phyloP scores from a whole-genome alignment of 805 yeast species.

The Phaffomyces antillensis region DNA sequence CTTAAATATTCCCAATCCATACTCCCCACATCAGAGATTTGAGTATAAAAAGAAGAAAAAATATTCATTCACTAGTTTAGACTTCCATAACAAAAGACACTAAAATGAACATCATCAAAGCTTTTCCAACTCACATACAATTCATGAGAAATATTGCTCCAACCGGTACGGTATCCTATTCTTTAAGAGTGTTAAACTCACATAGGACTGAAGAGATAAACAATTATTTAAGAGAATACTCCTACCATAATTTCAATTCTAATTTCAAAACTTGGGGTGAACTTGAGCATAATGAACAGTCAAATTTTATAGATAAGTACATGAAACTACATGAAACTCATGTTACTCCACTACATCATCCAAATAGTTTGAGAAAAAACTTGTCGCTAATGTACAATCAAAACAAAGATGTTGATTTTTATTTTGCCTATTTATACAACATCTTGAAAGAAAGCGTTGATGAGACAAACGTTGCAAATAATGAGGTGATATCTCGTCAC shows the following conservation, averaged over 20 bases:
- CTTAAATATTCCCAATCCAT: too few relatives aligned
- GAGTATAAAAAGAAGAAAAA: too few relatives aligned
- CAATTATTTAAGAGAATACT: conserved; percentile 9
- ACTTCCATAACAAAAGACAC: too few relatives aligned
- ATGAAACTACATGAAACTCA: conserved; percentile 4
- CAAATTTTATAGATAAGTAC: conserved; percentile 7
- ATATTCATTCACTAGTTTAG: too few relatives aligned
- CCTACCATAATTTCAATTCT: conserved; percentile 8
- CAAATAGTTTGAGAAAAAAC: conserved; percentile 2
- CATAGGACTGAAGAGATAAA: conserved; percentile 3
- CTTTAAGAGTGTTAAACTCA: conserved; percentile 3
- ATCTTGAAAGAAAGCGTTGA: conserved; percentile 9
- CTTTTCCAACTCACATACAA: conserved; percentile 7
- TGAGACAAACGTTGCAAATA: neutral
- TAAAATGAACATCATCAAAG: conserved; percentile 7
- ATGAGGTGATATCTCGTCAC: conserved; percentile 4
- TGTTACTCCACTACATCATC: conserved; percentile 4
- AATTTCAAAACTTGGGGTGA: conserved; percentile 10
- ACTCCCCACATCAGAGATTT: too few relatives aligned
- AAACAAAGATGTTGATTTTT: conserved; percentile 10
- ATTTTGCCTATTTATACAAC: conserved; percentile 8
- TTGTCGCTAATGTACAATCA: conserved; percentile 7
- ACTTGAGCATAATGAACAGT: conserved; percentile 6
- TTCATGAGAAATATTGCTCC: conserved; percentile 6
- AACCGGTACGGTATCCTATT: conserved; percentile 1